Conservation (phyloP, 305 asterid species). For the Caryopteris hybrid region DNA sequence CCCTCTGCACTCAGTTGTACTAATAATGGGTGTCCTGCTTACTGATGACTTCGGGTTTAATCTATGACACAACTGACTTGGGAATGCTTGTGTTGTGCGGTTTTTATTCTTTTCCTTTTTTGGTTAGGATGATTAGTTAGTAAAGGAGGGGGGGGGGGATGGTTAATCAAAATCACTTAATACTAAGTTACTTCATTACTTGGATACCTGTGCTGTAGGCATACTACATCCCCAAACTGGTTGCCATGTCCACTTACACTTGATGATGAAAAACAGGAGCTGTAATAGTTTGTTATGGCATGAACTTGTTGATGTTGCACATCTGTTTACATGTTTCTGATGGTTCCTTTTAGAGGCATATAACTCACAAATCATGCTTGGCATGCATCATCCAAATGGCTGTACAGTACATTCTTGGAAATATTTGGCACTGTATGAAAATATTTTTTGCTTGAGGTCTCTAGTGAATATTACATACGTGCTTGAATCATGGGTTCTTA, state of each 20-base stretch:
- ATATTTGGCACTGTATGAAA: not conserved
- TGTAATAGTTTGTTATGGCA: not conserved
- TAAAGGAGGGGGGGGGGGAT: not conserved
- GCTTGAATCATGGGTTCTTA: not conserved
- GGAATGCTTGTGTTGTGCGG: not conserved
- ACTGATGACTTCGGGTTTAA: not conserved
- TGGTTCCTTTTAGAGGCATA: not conserved
- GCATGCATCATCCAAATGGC: constrained; percentile 1
- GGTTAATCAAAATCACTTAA: not conserved
- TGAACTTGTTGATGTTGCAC: not conserved
- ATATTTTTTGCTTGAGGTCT: not conserved
- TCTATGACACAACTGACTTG: not conserved
- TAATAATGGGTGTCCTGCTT: not conserved
- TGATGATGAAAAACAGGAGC: not conserved
- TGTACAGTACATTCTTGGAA: not conserved
- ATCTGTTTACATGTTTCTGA: not conserved
- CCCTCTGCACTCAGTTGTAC: not conserved
- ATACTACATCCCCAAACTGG: not conserved
- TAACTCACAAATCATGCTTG: not conserved
- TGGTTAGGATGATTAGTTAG: not conserved
- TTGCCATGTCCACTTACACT: not conserved
- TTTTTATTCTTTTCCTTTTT: not conserved
- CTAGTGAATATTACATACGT: not conserved
- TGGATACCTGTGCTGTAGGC: not conserved
- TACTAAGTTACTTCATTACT: not conserved